Base-by-base conservation (phyloP, 2,329 filamentous ascomycete genomes). In the Verticillium nonalfalfae region DNA sequence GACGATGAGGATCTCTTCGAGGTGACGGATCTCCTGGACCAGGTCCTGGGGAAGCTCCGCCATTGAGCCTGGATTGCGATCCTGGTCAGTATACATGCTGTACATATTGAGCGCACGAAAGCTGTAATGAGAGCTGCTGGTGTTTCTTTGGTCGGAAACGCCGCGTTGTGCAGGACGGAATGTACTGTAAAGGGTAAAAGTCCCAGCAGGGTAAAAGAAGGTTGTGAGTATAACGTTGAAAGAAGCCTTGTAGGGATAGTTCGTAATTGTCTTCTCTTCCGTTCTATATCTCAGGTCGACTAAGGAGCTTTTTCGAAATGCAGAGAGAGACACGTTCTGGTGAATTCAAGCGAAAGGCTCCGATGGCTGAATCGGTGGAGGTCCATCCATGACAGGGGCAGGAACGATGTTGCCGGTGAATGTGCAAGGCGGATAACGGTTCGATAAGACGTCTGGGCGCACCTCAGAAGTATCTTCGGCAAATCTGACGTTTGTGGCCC, bases 41-140 rank as follows among this genome's bases (percentile, higher is more conserved):
- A 97, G 85, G 76, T 92, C 88, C 79, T 92, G 90, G 66, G 94
- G 93, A 76, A 97, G 85, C 80, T 97, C 92, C 75, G 89, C 87
- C 86, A 95, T 91, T 66, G 93, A 96, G 73, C 92, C 93, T 96
- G 67, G 59, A 64, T 68, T 64, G 34, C 13, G 21, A 45, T 26
- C 9, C 54, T 35, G 13, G 54, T 56, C 18, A 56, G 54, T 31
- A 13, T 9, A 10, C 54, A 56, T 35, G 54, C 5, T 56, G 26
- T 56, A 7, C 3, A 31, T 5, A 2, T 34, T 14, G 26, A 33
- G 35, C 39, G 26, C 31, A 13, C 11, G 3, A 45, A 15, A 59
- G 10, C 26, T 26, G 26, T 26, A 26, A 26, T 26, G 26, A 26
- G 26, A 26, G 26, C 26, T 26, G 26, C 26, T 26, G 26, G 4